phyloP scores from a whole-genome alignment of 768 basidiomycete species.

The Favolaschia claudopus region DNA sequence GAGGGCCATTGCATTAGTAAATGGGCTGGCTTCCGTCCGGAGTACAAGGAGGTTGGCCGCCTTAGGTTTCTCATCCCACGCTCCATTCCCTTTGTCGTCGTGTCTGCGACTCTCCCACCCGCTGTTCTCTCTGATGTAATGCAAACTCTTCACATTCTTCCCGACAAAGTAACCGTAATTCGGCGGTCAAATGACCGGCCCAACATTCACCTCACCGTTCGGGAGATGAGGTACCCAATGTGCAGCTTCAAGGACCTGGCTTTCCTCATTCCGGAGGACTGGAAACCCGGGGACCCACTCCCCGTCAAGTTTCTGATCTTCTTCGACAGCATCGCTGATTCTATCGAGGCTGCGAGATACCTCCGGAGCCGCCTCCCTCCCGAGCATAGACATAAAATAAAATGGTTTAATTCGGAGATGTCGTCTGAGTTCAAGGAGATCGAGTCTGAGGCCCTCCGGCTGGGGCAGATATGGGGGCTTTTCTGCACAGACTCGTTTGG shows the following conservation, averaged over 20 bases:
- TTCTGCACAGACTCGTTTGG: slow-evolving; percentile 33
- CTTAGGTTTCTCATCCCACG: slow-evolving; percentile 38
- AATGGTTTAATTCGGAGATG: slow-evolving; percentile 34
- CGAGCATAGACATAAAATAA: slow-evolving; percentile 24
- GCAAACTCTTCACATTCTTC: slow-evolving; percentile 27
- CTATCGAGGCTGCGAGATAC: slow-evolving; percentile 13
- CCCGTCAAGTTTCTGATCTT: slow-evolving; percentile 33
- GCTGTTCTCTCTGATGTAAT: slow-evolving; percentile 30
- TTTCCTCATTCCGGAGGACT: slow-evolving; percentile 24
- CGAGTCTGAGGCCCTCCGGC: slow-evolving; percentile 8
- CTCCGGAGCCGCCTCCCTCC: slow-evolving; percentile 18
- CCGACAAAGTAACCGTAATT: slow-evolving; percentile 6
- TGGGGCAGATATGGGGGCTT: slow-evolving; percentile 30
- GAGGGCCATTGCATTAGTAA: slow-evolving; percentile 48
- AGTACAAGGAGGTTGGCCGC: slow-evolving; percentile 36
- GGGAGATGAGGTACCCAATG: slow-evolving; percentile 23
- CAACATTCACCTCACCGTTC: slow-evolving; percentile 27
- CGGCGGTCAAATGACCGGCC: slow-evolving; percentile 21
- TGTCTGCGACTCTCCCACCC: slow-evolving; percentile 44
- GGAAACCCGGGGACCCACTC: slow-evolving; percentile 5
- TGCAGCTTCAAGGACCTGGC: slow-evolving; percentile 16
- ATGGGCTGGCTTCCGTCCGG: slow-evolving; percentile 45
- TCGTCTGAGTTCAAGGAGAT: slow-evolving; percentile 19
- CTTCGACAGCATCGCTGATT: slow-evolving; percentile 29
- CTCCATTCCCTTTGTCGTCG: slow-evolving; percentile 36